A percentile compares a stretch with the other conserved stretches of the same genome.
phyloP scores from a whole-genome alignment of 805 yeast genomes.

The Myxozyma neotropica region DNA sequence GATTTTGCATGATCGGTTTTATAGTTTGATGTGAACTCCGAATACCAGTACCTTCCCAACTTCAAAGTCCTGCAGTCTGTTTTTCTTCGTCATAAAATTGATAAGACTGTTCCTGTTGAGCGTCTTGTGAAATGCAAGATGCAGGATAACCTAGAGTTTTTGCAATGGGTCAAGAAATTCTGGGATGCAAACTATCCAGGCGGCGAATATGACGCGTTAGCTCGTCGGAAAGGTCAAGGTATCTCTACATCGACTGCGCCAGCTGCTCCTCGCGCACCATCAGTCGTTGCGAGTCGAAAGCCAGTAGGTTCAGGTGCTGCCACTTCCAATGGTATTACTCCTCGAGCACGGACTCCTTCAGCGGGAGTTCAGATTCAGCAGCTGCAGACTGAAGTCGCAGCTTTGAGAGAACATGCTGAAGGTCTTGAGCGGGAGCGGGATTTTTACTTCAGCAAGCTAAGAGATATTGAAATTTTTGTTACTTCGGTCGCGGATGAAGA shows the following conservation, averaged over 20 bases:
- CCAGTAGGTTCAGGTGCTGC: neutral
- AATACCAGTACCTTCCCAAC: slow-evolving; percentile 76
- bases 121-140: slow-evolving; percentile 80
- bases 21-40: slow-evolving; percentile 62
- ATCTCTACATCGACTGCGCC: slow-evolving; percentile 3
- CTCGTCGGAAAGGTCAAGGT: slow-evolving; percentile 52
- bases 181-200: slow-evolving; percentile 80
- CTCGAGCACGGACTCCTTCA: slow-evolving; percentile 32
- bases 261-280: slow-evolving; percentile 21
- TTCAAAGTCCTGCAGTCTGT: slow-evolving; percentile 83
- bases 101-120: slow-evolving; percentile 78
- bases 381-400: slow-evolving; percentile 56
- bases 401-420: slow-evolving; percentile 61
- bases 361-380: slow-evolving; percentile 34
- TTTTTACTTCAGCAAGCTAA: slow-evolving; percentile 83
- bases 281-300: slow-evolving; percentile 26
- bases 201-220: slow-evolving; percentile 67
- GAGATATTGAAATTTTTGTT: slow-evolving; percentile 82
- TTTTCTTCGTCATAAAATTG: slow-evolving; percentile 70
- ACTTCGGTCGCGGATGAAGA: slow-evolving; percentile 62
- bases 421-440: slow-evolving; percentile 76
- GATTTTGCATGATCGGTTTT: no score
- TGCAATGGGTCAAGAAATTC: slow-evolving; percentile 85
- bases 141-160: slow-evolving; percentile 90
- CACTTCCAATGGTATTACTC: slow-evolving; percentile 12